Evolutionary conservation across 1,284 basidiomycete genomes (phyloP).

Genomic region (Phylloporus gajari): DNA sequence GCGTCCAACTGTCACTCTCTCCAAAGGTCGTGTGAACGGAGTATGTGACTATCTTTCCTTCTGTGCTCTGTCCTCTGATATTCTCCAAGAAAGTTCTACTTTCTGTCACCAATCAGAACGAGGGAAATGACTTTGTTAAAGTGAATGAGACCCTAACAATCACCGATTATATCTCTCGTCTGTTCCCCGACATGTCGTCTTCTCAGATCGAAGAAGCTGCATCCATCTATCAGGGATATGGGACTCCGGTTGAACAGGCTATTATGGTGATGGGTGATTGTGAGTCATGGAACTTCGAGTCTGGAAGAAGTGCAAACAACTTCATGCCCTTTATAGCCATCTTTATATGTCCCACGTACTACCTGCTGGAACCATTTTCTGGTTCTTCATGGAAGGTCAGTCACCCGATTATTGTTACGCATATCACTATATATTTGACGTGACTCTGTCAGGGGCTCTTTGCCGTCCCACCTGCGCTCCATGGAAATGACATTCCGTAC

Average conservation of each 20-base stretch:
- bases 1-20: constrained; percentile 35
- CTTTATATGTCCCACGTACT: constrained; percentile 34
- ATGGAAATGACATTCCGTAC: constrained; percentile 22
- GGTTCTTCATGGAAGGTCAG: constrained; percentile 34
- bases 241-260: constrained; percentile 24
- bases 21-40: constrained; percentile 27
- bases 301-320: not conserved
- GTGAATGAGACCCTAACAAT: constrained; percentile 17
- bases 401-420: not conserved
- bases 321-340: constrained; percentile 21
- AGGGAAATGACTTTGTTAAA: constrained; percentile 31
- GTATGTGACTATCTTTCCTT: constrained; percentile 5
- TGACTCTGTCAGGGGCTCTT: constrained; percentile 27
- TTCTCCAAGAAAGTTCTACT: constrained; percentile 22
- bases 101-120: constrained; percentile 28
- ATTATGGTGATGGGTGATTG: constrained; percentile 22
- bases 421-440: not conserved
- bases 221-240: constrained; percentile 23
- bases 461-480: constrained; percentile 32
- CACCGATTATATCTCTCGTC: constrained; percentile 27
- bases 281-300: constrained; percentile 19
- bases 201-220: constrained; percentile 18
- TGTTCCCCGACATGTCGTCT: constrained; percentile 33
- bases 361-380: constrained; percentile 27
- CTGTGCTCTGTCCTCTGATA: not conserved